Conservation (phyloP, 345 rosid species). For the Isatis tinctoria region DNA sequence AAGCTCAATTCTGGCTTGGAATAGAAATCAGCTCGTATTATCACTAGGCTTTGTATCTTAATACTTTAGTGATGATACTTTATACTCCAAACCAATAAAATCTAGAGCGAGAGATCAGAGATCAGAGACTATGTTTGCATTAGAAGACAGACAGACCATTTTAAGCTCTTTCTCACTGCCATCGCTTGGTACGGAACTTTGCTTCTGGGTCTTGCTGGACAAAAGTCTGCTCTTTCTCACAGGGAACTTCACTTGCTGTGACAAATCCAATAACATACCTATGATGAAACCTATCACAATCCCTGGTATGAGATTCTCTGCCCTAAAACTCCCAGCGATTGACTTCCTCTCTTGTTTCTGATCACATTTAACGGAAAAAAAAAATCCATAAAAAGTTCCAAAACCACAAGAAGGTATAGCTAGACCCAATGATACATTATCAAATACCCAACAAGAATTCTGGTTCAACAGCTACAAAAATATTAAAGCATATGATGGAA, state of each 20-base stretch:
- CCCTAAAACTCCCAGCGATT: slow-evolving; percentile 61
- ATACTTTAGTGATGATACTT: not conserved
- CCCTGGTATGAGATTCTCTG: slow-evolving; percentile 80
- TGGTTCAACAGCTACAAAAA: not conserved
- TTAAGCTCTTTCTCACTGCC: slow-evolving; percentile 64
- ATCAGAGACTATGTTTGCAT: not conserved
- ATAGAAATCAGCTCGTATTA: not conserved
- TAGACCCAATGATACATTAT: not conserved
- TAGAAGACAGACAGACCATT: slow-evolving; percentile 45
- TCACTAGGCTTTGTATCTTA: not conserved
- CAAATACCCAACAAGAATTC: not conserved
- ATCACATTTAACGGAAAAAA: slow-evolving; percentile 26
- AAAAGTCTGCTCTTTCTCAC: slow-evolving; percentile 55
- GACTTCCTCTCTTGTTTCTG: slow-evolving; percentile 51
- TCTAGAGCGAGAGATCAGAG: not conserved
- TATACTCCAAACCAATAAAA: not conserved
- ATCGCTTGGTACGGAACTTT: slow-evolving; percentile 32
- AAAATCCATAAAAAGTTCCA: not conserved
- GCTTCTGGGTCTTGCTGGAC: slow-evolving; percentile 52
- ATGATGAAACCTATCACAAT: slow-evolving; percentile 78
- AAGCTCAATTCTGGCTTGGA: not conserved
- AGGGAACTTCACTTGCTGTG: slow-evolving; percentile 40
- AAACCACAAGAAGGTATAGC: not conserved
- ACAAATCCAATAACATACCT: slow-evolving; percentile 71
- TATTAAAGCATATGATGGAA: not conserved